Evolutionary conservation across 306 rosid species (phyloP).

Genomic region (Rosa persica): DNA sequence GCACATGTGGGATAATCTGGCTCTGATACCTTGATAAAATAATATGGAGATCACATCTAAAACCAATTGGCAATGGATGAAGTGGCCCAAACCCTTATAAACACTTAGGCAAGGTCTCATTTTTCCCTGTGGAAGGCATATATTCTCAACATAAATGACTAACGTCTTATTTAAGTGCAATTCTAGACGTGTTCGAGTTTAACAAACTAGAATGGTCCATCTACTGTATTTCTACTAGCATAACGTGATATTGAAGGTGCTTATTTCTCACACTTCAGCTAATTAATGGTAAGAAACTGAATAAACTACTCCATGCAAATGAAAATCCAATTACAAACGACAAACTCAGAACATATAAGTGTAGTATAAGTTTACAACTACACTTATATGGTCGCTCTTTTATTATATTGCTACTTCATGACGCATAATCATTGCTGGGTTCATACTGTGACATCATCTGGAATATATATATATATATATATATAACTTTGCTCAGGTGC

Average conservation of each 20-base stretch:
- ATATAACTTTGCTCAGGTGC: too few relatives aligned
- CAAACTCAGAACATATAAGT: not conserved
- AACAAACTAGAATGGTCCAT: not conserved
- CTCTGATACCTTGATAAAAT: too few relatives aligned
- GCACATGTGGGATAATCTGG: too few relatives aligned
- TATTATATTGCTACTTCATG: not conserved
- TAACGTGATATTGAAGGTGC: slow-evolving; percentile 6
- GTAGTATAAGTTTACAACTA: not conserved
- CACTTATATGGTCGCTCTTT: not conserved
- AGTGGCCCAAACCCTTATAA: too few relatives aligned
- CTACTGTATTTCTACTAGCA: not conserved
- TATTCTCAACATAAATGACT: too few relatives aligned
- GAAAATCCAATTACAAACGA: not conserved
- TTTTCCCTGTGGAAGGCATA: too few relatives aligned
- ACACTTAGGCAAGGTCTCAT: too few relatives aligned
- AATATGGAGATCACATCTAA: too few relatives aligned
- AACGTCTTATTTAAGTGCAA: not conserved
- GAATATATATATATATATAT: not conserved
- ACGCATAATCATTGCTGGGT: not conserved
- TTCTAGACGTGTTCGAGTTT: not conserved
- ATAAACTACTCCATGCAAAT: not conserved
- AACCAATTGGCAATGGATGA: too few relatives aligned
- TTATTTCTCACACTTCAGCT: not conserved
- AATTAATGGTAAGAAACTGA: not conserved
- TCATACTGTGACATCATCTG: not conserved